Base-by-base conservation (phyloP, 345 rosid species). In the Eucalyptus marginata region DNA sequence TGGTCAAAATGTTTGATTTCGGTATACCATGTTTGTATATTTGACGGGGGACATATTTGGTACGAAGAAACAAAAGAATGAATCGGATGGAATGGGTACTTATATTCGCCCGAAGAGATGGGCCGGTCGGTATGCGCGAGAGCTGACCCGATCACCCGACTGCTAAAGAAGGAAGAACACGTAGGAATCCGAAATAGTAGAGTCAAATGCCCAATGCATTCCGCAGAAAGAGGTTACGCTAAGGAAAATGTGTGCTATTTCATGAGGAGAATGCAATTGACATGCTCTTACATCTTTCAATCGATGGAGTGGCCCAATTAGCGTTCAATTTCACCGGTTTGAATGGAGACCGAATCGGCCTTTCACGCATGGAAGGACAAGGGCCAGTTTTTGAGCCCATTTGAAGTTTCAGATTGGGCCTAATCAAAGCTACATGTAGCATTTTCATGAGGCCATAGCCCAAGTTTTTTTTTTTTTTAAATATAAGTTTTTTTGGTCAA, bases 111-210 rank as follows among this genome's bases (percentile, higher is more conserved):
- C 33, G 76, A n/a, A 8, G 76, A 64, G 76, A 64, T 14, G 36
- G 76, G 6, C 40, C 3, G 5, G 10, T 64, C 76, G 0, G 20
- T n/a, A n/a, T n/a, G 40, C 0, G 0, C 5, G 10, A 64, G 9
- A 12, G 68, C 20, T 14, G 40, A 64, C 2, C 2, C 18, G 1
- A 7, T 62, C 5, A 2, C 36, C 76, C 2, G 20, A n/a, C 68
- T 5, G 15, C 31, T 59, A 27, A 59, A 12, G 7, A 59, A 27
- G 25, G 71, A n/a, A n/a, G 15, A 64, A 29, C 18, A 7, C 36
- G 17, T n/a, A 1, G 76, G 76, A 64, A 7, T 4, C 76, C 20
- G 36, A 64, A n/a, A 14, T n/a, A 3, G 40, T n/a, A n/a, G 40
- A n/a, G 40, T 64, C 76, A 14, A 14, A n/a, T 64, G 22, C 20